These are phyloP conservation scores for Choanephora cucurbitarum DNA, from an alignment of 371 early-diverging fungal genomes.

Conservation along the genomic window DNA sequence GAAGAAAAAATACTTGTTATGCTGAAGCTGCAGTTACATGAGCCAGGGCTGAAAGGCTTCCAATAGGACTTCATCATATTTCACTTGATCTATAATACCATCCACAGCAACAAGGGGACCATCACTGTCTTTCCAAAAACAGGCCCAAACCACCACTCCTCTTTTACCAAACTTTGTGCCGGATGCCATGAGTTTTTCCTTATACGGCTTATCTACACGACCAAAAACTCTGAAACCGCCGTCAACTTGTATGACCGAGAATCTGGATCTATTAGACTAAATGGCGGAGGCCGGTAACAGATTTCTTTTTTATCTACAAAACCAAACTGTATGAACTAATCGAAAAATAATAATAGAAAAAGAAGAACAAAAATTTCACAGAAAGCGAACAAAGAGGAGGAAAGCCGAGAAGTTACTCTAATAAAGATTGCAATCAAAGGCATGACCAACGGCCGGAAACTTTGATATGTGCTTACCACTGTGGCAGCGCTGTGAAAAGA, in stretches of 20 bases:
- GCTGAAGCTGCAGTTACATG: not conserved
- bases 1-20: not conserved
- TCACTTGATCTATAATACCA: slow-evolving; percentile 1
- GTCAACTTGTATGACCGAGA: not conserved
- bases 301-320: too few relatives aligned
- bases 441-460: too few relatives aligned
- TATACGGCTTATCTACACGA: not conserved
- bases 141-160: slow-evolving; percentile 3
- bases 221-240: not conserved
- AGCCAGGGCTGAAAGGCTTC: not conserved
- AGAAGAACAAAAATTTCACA: too few relatives aligned
- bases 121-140: not conserved
- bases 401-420: too few relatives aligned
- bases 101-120: slow-evolving; percentile 4
- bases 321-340: too few relatives aligned
- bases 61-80: slow-evolving; percentile 1
- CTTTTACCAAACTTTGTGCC: slow-evolving; percentile 1
- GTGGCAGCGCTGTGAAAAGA: too few relatives aligned
- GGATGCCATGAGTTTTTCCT: not conserved
- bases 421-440: too few relatives aligned
- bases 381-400: too few relatives aligned
- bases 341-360: too few relatives aligned
- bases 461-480: too few relatives aligned
- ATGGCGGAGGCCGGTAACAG: too few relatives aligned
- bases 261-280: not conserved